Percentiles rank a stretch among this genome's conserved stretches.
phyloP scores from a whole-genome alignment of 163 green algal species.

The Volvox carteri region DNA sequence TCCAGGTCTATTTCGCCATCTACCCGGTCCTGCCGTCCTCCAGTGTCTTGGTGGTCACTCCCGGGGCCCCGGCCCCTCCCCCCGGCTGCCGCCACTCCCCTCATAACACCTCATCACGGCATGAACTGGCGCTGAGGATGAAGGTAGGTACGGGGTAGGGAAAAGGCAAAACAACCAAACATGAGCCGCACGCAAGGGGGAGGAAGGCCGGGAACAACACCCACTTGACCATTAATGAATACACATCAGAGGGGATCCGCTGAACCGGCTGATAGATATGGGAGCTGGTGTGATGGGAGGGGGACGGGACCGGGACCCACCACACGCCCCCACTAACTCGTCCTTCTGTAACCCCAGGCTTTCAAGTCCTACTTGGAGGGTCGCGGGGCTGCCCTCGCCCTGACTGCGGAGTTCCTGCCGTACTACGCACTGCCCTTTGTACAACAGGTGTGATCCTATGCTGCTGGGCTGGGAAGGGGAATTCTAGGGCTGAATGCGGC shows the following conservation, averaged over 20 bases:
- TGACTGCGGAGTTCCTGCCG: slow-evolving; percentile 56
- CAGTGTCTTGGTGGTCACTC: slow-evolving; percentile 40
- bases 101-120: not conserved
- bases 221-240: too few relatives aligned
- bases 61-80: not conserved
- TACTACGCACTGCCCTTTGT: slow-evolving; percentile 66
- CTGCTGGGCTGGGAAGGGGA: not conserved
- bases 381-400: slow-evolving; percentile 48
- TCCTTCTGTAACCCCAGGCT: slow-evolving; percentile 13
- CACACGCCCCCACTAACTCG: too few relatives aligned
- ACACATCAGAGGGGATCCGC: too few relatives aligned
- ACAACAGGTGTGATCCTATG: slow-evolving; percentile 29
- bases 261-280: too few relatives aligned
- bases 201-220: too few relatives aligned
- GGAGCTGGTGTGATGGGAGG: too few relatives aligned
- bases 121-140: slow-evolving; percentile 56
- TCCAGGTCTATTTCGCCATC: slow-evolving; percentile 61
- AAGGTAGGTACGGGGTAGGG: slow-evolving; percentile 10
- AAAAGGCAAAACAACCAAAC: not conserved
- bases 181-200: too few relatives aligned
- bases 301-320: too few relatives aligned
- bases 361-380: slow-evolving; percentile 62
- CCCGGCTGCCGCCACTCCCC: not conserved
- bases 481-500: too few relatives aligned
- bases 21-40: slow-evolving; percentile 61